Base-by-base conservation (phyloP, 2,329 filamentous ascomycete genomes). In the Calonectria pseudoturangicola region DNA sequence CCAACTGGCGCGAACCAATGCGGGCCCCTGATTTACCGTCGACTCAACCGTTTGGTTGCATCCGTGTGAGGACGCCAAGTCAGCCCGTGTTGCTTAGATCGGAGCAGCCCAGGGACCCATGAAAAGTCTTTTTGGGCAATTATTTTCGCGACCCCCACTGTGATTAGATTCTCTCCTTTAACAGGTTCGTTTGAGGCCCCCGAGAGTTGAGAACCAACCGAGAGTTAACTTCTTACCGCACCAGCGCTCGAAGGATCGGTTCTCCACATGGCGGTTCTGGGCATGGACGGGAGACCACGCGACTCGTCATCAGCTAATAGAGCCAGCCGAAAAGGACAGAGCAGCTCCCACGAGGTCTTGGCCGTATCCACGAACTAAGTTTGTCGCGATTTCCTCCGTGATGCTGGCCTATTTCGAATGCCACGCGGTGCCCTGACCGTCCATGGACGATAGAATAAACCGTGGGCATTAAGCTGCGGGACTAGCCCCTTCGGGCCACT, bases 101-200 rank as follows among this genome's bases (percentile, higher is more conserved):
- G 54, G 33, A 58, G 30, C 51, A 39, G 33, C 33, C 54, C 33
- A 41, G 54, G 54, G 54, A 27, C n/a, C 54, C 33, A 39, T 58
- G 54, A 33, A 41, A 41, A 58, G 30, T 58, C 54, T 25, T 58
- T 41, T 58, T 58, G 54, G 54, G 54, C 21, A 58, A 58, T 58
- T 58, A 12, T 39, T 13, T 39, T 58, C 33, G 33, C 54, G 54
- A 58, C 33, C 54, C 54, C 54, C 54, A 58, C 54, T 27, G 21
- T 58, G 54, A 58, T 58, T 58, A 58, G 54, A 58, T 58, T 58
- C 54, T 58, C 33, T 25, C n/a, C 33, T 58, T 39, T 58, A 39
- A 58, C 54, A 58, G 54, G 54, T 36, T 39, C 54, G 13, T 27
- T 16, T 36, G 4, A 41, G 54, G 13, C 33, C 54, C 54, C 54